Percentiles rank a stretch among this genome's conserved stretches.
Evolutionary conservation across 2,329 filamentous ascomycete species (phyloP).

Genomic region (Fusarium pseudonygamai): DNA sequence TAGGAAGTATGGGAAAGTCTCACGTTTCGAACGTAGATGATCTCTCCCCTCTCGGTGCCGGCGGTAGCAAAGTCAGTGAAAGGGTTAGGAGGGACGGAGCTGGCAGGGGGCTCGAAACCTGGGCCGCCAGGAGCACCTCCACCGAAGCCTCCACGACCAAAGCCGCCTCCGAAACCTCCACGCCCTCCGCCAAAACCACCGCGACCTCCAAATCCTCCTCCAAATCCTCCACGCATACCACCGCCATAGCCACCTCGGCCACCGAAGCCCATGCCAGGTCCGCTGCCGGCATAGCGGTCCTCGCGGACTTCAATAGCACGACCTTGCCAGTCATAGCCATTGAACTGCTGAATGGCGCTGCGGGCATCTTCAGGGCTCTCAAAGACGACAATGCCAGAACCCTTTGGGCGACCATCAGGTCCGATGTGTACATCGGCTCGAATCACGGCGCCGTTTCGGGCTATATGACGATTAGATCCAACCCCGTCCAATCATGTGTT

Average conservation of each 20-base stretch:
- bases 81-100: slow-evolving; percentile 75
- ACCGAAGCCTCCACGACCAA: slow-evolving; percentile 57
- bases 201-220: slow-evolving; percentile 61
- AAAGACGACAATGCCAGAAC: slow-evolving; percentile 96
- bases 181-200: slow-evolving; percentile 60
- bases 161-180: slow-evolving; percentile 57
- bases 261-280: slow-evolving; percentile 61
- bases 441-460: slow-evolving; percentile 79
- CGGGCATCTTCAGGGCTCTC: slow-evolving; percentile 94
- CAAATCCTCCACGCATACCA: slow-evolving; percentile 67
- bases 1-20: slow-evolving; percentile 52
- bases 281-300: slow-evolving; percentile 85
- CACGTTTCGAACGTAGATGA: slow-evolving; percentile 97
- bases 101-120: slow-evolving; percentile 59
- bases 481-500: background rate
- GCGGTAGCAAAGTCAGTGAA: slow-evolving; percentile 94
- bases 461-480: slow-evolving; percentile 41
- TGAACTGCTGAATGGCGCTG: slow-evolving; percentile 96
- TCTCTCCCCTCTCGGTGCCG: slow-evolving; percentile 82
- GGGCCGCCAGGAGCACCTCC: slow-evolving; percentile 52
- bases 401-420: slow-evolving; percentile 92
- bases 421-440: slow-evolving; percentile 95
- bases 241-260: slow-evolving; percentile 69
- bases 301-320: slow-evolving; percentile 93
- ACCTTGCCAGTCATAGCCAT: slow-evolving; percentile 98